Base-by-base conservation (phyloP, 495 filamentous ascomycete genomes). In the Parathielavia hyrcaniae region DNA sequence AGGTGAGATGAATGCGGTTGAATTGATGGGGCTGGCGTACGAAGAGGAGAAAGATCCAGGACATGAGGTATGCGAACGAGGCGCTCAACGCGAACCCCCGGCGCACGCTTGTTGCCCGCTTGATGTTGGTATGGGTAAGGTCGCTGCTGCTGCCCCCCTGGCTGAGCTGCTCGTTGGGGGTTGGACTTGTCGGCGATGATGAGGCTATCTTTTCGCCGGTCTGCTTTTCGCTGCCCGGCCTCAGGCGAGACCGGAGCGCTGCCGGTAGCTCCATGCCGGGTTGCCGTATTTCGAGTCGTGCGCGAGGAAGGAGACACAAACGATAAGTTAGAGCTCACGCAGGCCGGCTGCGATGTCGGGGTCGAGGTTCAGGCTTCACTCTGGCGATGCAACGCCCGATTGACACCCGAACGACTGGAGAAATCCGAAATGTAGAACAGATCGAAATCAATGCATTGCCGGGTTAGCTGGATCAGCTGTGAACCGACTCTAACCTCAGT, bases 1-100 rank as follows among this genome's bases (percentile, higher is more conserved):
- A 4, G 30, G 5, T 4, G 46, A 11, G 23, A 20, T 22, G 20
- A 43, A 12, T 39, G 34, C 17, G 17, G 44, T 12, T 35, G 1
- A n/a, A n/a, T n/a, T n/a, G n/a, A n/a, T n/a, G 34, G 8, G 13
- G 38, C 17, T 9, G 3, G 58, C 75, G 43, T 69, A 80, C 88
- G 48, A 95, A 75, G 47, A 95, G 75, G 1, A 91, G 71, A 65
- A 96, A 95, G 59, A 90, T 76, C 63, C 85, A 79, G 12, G 88
- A 79, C 39, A 91, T 67, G 49, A 91, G 72, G 67, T 91, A 90
- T 60, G 86, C 78, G 55, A 87, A 70, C 14, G 84, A 82, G 35
- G 86, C 82, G n/a, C 86, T 59, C 14, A 83, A 64, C 53, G 82
- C 75, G 48, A 79, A 79, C 55, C 66, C 71, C 20, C 76, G 73